Percentiles rank a stretch among this genome's conserved stretches.
phyloP scores from a whole-genome alignment of 805 yeast species.

The Saccharomycopsis sp. region DNA sequence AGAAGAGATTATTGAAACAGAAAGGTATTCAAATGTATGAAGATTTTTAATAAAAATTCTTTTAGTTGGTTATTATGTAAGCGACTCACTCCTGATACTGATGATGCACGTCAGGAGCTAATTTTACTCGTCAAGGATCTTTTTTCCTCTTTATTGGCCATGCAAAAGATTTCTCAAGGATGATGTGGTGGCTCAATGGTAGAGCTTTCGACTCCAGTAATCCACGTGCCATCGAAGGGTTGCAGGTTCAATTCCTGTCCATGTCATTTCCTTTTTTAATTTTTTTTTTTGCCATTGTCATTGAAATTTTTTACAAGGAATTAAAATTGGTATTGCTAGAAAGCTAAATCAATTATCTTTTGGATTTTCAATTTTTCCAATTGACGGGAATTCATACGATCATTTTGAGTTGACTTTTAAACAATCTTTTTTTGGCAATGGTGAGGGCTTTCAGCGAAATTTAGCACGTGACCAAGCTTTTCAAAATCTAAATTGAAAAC shows the following conservation, averaged over 20 bases:
- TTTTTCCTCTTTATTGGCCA: no score
- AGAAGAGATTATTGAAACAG: constrained; percentile 20
- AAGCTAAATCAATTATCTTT: neutral
- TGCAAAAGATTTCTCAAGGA: no score
- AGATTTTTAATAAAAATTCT: neutral
- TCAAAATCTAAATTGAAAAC: neutral
- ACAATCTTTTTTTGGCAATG: neutral
- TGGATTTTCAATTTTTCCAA: neutral
- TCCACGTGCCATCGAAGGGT: constrained; percentile 42
- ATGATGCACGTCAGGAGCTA: no score
- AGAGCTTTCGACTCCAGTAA: constrained; percentile 62
- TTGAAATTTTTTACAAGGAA: neutral
- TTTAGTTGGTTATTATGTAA: no score
- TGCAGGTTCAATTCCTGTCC: constrained; percentile 66
- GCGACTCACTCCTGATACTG: no score
- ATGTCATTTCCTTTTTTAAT: constrained; percentile 19
- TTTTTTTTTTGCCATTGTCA: neutral
- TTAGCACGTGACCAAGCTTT: neutral
- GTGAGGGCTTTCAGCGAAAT: neutral
- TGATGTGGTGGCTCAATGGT: constrained; percentile 69
- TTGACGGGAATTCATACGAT: neutral
- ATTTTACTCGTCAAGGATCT: no score
- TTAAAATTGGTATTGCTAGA: neutral
- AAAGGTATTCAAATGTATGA: neutral
- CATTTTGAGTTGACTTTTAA: neutral